Evolutionary conservation across 129 eudicot genomes (phyloP), one percentile per base, ranked within the genome.

Genomic region (Gnaphalium uliginosum): DNA sequence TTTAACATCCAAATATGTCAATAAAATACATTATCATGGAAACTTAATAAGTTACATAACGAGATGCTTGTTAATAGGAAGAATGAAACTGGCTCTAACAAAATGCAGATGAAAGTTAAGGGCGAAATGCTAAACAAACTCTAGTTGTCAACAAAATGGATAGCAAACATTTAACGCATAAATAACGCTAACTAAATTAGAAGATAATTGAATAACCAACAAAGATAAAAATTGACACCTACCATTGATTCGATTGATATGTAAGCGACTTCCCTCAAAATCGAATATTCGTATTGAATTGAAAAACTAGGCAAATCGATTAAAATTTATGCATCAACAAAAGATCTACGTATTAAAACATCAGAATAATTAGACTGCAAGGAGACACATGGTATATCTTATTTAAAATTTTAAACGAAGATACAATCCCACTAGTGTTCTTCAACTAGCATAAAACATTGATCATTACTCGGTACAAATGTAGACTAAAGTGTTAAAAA

Each of bases 361-460:
- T 37, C 46, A 58, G 8, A 69, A 43, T 25, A 15, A 25, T 25
- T 26, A 77, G 62, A 58, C 32, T 53, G 48, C 71, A 43, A 61
- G 72, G 56, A 39, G 46, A 72, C 35, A 39, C 35, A 71, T 50
- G 37, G 67, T 35, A 41, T 21, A 59, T 56, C 75, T 73, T 73
- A 54, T 73, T 66, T 73, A 10, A 69, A 26, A 57, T 18, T 68
- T 68, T 8, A 39, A 6, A 57, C 58, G 58, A 68, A 56, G 48
- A 57, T 63, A 79, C 63, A 83, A 67, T 64, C 53, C 71, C 29
- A 59, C 39, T 39, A 74, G 68, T 61, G 32, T 53, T 78, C n/a
- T 26, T 72, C 57, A 74, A 53, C 81, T 70, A 26, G 33, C 72
- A 66, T 29, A 58, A 67, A 68, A 58, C 53, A 76, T 17, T 24